Conservation (phyloP, 768 basidiomycete species). For the Boletus rubescentipes region DNA sequence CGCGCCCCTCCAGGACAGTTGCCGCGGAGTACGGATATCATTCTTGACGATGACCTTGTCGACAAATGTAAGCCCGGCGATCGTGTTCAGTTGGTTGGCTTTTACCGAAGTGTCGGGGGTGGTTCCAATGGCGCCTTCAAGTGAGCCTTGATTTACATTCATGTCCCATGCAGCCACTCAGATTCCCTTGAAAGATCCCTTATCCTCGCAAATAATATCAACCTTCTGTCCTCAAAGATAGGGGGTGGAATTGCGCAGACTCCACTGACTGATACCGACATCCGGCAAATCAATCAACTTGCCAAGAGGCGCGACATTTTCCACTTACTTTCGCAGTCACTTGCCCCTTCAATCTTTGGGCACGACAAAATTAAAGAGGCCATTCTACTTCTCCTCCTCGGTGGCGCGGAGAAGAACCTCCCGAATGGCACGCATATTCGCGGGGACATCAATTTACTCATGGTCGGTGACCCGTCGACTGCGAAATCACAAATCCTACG, state of each 20-base stretch:
- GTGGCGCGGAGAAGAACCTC: conserved; percentile 97
- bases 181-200: conserved; percentile 61
- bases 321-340: conserved; percentile 83
- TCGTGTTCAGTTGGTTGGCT: conserved; percentile 93
- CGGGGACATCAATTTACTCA: conserved; percentile 98
- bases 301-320: conserved; percentile 87
- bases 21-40: conserved; percentile 93
- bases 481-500: conserved; percentile 96
- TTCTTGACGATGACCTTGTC: conserved; percentile 94
- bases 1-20: conserved; percentile 96
- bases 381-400: conserved; percentile 87
- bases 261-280: conserved; percentile 88
- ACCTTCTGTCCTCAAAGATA: conserved; percentile 89
- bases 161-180: conserved; percentile 11
- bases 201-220: conserved; percentile 93
- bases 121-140: conserved; percentile 93
- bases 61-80: conserved; percentile 98
- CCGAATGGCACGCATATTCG: conserved; percentile 97
- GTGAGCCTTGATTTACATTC: conserved; percentile 43
- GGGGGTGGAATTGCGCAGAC: conserved; percentile 95
- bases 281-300: conserved; percentile 93
- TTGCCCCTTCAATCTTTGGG: conserved; percentile 97
- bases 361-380: conserved; percentile 96
- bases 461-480: conserved; percentile 99
- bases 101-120: conserved; percentile 92